A percentile compares a stretch with the other conserved stretches of the same genome.
phyloP scores from a whole-genome alignment of 495 filamentous ascomycete species.

The Lophium mytilinum region DNA sequence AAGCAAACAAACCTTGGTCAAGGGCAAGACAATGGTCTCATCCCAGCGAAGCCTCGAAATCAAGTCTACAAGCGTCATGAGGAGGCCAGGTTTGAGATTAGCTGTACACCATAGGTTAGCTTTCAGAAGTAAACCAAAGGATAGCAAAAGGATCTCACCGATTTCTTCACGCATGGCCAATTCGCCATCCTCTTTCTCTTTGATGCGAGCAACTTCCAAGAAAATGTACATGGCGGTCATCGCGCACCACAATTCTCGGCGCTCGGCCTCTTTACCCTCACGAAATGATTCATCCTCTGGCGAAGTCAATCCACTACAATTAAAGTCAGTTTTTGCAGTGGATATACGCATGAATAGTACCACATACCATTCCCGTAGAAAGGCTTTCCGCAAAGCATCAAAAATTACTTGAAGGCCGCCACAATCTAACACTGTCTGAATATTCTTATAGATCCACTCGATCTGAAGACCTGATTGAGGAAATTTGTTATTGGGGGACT shows the following conservation, averaged over 20 bases:
- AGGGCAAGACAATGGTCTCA: slow-evolving; percentile 57
- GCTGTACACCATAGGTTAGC: slow-evolving; percentile 29
- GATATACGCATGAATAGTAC: background rate
- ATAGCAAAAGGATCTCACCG: background rate
- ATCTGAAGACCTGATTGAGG: slow-evolving; percentile 28
- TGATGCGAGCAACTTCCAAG: slow-evolving; percentile 31
- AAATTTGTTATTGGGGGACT: background rate
- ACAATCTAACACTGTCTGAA: slow-evolving; percentile 23
- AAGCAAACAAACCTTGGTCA: slow-evolving; percentile 41
- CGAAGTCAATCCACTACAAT: background rate
- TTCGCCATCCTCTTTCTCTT: slow-evolving; percentile 22
- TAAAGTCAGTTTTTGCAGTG: background rate
- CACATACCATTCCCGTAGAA: slow-evolving; percentile 18
- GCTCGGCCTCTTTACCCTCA: slow-evolving; percentile 27
- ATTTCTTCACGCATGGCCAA: slow-evolving; percentile 19
- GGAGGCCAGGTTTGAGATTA: slow-evolving; percentile 56
- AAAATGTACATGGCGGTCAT: slow-evolving; percentile 34
- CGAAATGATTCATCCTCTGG: slow-evolving; percentile 9
- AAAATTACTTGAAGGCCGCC: slow-evolving; percentile 25
- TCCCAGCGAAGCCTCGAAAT: slow-evolving; percentile 82
- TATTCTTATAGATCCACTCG: slow-evolving; percentile 30
- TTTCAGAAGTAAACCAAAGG: background rate
- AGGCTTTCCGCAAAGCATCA: slow-evolving; percentile 14
- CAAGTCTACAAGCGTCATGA: slow-evolving; percentile 65
- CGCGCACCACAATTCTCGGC: slow-evolving; percentile 33